A percentile compares a stretch with the other conserved stretches of the same genome.
Conservation (phyloP, 495 filamentous ascomycete species). For the Hyphodiscus hymeniophilus region DNA sequence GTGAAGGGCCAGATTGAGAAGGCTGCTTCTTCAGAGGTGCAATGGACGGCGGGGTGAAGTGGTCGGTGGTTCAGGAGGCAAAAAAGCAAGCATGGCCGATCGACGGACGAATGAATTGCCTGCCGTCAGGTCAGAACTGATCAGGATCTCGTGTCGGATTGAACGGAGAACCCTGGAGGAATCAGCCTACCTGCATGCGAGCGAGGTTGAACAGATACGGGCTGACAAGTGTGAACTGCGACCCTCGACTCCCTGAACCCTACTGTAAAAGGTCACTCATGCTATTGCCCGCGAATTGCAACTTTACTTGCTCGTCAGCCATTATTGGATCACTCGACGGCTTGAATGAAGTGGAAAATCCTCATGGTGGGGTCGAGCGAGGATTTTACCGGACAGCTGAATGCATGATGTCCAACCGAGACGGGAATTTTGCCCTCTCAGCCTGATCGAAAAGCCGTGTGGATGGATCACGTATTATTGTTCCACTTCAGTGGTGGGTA, state of each 20-base stretch:
- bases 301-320: constrained; percentile 1
- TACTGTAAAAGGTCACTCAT: not conserved
- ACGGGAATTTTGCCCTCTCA: not conserved
- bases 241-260: no score
- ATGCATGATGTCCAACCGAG: not conserved
- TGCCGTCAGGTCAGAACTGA: not conserved
- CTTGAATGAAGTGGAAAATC: no score
- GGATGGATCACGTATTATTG: constrained; percentile 6
- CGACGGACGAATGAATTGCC: constrained; percentile 5
- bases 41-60: no score
- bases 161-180: constrained; percentile 4
- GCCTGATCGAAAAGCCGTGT: constrained; percentile 3
- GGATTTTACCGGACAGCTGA: constrained; percentile 5
- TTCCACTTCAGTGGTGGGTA: not conserved
- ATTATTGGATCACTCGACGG: no score
- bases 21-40: constrained; percentile 7
- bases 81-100: constrained; percentile 3
- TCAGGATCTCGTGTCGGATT: constrained; percentile 6
- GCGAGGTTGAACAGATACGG: constrained; percentile 16
- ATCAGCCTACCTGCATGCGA: constrained; percentile 15
- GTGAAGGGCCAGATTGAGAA: constrained; percentile 8
- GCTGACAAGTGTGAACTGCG: constrained; percentile 12
- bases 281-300: not conserved
- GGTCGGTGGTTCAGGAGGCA: not conserved
- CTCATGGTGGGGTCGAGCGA: not conserved